Base-by-base conservation (phyloP, 192 early-diverging fungal genomes). In the Piromyces finnis region DNA sequence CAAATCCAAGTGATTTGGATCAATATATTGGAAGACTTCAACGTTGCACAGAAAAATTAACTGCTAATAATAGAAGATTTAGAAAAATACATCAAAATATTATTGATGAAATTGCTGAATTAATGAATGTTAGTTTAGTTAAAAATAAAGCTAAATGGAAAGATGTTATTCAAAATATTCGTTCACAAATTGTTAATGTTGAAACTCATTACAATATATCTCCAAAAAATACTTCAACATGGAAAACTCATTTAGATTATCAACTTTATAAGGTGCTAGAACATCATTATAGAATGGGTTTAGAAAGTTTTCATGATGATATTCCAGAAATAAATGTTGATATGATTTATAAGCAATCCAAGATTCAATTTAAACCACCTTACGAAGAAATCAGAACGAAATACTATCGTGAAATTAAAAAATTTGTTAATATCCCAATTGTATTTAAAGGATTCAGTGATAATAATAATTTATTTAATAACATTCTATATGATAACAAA, bases 321-420 rank as follows among this genome's bases (percentile, higher is more conserved):
- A 81, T 91, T 41, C 84, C 90, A 13, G 90, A 91, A 84, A 85
- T 91, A 29, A 88, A 86, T 77, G 83, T 90, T 30, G 90, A 91
- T 30, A 59, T 91, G 5, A 81, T 89, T 27, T 90, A 86, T 79
- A 89, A 90, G 78, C 85, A 88, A 30, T 86, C 86, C 79, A 85
- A 86, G 51, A 82, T 91, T 3, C 85, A 88, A 79, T 87, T 88
- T 80, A 81, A 88, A 6, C 90, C 90, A 29, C 78, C 88, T 2
- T 88, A 86, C 77, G 90, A 91, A 82, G 89, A 91, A 81, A 86
- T 91, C 80, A 83, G 86, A 77, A 87, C 90, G n/a, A 90, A 90
- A 80, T 91, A 90, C 82, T 91, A 89, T 80, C 82, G 88, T 5
- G 90, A 91, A 83, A 86, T 91, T 83, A 90, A 90, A 82, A 87